Base-by-base conservation (phyloP, 768 basidiomycete genomes). In the Cystobasidium onofrii region DNA sequence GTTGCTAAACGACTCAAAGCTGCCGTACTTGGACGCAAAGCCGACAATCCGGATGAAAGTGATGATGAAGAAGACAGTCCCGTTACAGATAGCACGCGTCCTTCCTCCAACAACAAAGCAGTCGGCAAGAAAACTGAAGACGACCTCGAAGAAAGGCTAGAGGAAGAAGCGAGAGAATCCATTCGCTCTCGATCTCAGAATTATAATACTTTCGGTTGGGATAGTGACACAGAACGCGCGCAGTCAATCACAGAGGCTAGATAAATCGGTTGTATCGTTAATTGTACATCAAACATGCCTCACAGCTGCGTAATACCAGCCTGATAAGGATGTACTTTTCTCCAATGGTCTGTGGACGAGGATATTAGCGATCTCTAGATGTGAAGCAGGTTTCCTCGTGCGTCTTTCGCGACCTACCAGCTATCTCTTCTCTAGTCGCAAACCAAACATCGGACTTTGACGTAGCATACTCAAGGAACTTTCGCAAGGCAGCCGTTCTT, bases 171-270 rank as follows among this genome's bases (percentile, higher is more conserved):
- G n/a, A n/a, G n/a, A n/a, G n/a, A n/a, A n/a, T 50, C 46, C 20
- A 20, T 50, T 50, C 46, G 46, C 20, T 20, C 46, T 50, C 46
- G 15, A 3, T 50, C 46, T 4, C 34, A 25, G 3, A 64, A 61
- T 18, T 71, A 71, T 29, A 71, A 71, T 60, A 71, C 69, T 15
- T 71, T 71, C 29, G 69, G 69, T 10, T 71, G 69, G 69, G 69
- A 71, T 36, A 57, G 54, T 33, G 54, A 71, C 20, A 36, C 33
- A 25, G 57, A 60, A 20, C 46, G 46, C 20, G 46, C 46, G 46
- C 12, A 15, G 4, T 50, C 46, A 7, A 50, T 50, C 20, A 50
- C 46, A 20, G 46, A 50, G 46, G 46, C 46, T n/a, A 15, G 15
- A 17, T 50, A 50, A n/a, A 20, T n/a, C 20, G 46, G 4, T 20